Evolutionary conservation across 2,329 filamentous ascomycete species (phyloP), one percentile per base, ranked within the genome.

Genomic region (Diaporthe longicolla): DNA sequence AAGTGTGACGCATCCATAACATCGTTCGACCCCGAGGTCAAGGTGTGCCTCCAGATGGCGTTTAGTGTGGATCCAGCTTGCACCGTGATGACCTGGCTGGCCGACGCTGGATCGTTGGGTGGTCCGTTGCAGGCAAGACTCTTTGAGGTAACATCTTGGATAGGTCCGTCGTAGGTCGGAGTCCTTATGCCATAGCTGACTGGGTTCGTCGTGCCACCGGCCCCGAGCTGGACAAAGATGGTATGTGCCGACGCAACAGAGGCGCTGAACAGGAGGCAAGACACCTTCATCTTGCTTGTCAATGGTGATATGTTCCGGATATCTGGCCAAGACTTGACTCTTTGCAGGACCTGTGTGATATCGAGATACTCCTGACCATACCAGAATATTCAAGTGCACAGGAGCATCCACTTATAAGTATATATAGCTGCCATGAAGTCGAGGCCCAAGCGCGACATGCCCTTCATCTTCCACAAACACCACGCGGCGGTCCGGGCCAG

Each of bases 41-140:
- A 81, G 6, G 87, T 90, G 81, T 91, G 88, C 74, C 89, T 83
- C 89, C 89, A 91, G 76, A 89, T 84, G 15, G 88, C 86, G 43
- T 85, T 85, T 35, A 90, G 85, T 17, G 84, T 87, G 57, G 83
- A 82, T 11, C 87, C 88, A 15, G 87, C 87, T 57, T 80, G 83
- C 55, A 89, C 87, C 48, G 85, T 83, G 81, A 90, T 88, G 77
- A 90, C 82, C 77, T 86, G 83, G 74, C 82, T 80, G 26, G 71
- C 66, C 1, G 87, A 86, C 1, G 87, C 80, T 21, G 83, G 85
- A 8, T 87, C 86, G 80, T 90, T 90, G 4, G 86, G 85, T n/a
- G 85, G 83, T 43, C 88, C 87, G 78, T 90, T 90, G 83, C 89
- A 91, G 43, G 87, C 89, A 52, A 91, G 81, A 74, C 87, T 85